Evolutionary conservation across 176 grass and related monocot species (phyloP).

Genomic region (Aegilops longissima): DNA sequence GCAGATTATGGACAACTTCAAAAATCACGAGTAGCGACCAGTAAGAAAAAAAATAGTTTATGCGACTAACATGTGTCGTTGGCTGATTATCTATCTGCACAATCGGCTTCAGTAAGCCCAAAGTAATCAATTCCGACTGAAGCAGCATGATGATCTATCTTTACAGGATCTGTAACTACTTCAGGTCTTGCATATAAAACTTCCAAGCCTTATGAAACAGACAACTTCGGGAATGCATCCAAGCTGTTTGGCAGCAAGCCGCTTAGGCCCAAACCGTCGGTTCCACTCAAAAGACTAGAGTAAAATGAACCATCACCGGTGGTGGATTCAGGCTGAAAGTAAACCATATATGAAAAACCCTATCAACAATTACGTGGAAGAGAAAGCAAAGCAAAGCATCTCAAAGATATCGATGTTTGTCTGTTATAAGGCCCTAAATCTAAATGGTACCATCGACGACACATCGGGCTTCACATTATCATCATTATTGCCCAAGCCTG

Average conservation of each 20-base stretch:
- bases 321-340: constrained; percentile 25
- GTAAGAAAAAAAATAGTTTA: constrained; percentile 1
- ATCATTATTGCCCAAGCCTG: background rate
- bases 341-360: background rate
- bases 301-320: constrained; percentile 20
- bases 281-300: constrained; percentile 51
- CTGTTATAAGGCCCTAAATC: background rate
- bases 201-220: constrained; percentile 43
- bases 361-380: background rate
- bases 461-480: constrained; percentile 30
- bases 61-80: background rate
- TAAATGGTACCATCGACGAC: constrained; percentile 12
- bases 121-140: background rate
- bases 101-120: background rate
- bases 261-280: constrained; percentile 48
- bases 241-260: constrained; percentile 55
- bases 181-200: background rate
- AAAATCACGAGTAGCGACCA: background rate
- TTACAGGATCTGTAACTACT: background rate
- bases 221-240: constrained; percentile 76
- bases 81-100: constrained; percentile 36
- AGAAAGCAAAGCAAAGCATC: constrained; percentile 17
- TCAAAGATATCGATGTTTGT: constrained; percentile 16
- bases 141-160: background rate
- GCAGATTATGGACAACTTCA: background rate